Evolutionary conservation across 2,329 filamentous ascomycete genomes (phyloP).

Genomic region (Stagonosporopsis vannaccii): DNA sequence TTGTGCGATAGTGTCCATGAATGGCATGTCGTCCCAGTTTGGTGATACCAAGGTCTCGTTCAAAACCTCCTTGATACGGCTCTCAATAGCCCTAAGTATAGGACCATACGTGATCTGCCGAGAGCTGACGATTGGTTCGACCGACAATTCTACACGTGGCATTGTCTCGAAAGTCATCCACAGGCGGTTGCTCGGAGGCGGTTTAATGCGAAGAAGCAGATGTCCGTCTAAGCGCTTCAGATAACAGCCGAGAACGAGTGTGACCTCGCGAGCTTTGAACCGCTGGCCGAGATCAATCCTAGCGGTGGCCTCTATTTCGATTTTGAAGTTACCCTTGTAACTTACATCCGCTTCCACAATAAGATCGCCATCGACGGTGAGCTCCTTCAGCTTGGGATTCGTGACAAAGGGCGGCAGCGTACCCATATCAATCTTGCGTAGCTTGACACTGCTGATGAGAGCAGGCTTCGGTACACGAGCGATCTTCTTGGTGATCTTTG

Average conservation of each 20-base stretch:
- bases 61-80: slow-evolving; percentile 90
- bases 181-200: slow-evolving; percentile 92
- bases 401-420: slow-evolving; percentile 87
- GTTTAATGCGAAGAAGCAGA: slow-evolving; percentile 84
- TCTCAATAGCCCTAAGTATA: slow-evolving; percentile 92
- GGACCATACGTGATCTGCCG: slow-evolving; percentile 94
- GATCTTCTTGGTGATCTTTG: slow-evolving; percentile 96
- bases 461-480: slow-evolving; percentile 89
- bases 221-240: slow-evolving; percentile 87
- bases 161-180: slow-evolving; percentile 96
- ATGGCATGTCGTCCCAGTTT: slow-evolving; percentile 96
- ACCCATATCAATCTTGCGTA: slow-evolving; percentile 84
- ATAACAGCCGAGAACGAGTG: slow-evolving; percentile 84
- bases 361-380: slow-evolving; percentile 91
- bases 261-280: slow-evolving; percentile 90
- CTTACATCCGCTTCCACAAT: slow-evolving; percentile 85
- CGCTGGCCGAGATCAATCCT: slow-evolving; percentile 87
- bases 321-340: slow-evolving; percentile 86
- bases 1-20: slow-evolving; percentile 81
- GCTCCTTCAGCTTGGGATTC: slow-evolving; percentile 84
- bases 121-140: slow-evolving; percentile 94
- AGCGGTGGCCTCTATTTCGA: slow-evolving; percentile 91
- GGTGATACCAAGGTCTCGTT: slow-evolving; percentile 90
- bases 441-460: slow-evolving; percentile 84
- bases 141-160: slow-evolving; percentile 91